Percentiles rank a stretch among this genome's conserved stretches.
Conservation (phyloP, 352 stramenopile genomes). For the Discostella stelligera region DNA sequence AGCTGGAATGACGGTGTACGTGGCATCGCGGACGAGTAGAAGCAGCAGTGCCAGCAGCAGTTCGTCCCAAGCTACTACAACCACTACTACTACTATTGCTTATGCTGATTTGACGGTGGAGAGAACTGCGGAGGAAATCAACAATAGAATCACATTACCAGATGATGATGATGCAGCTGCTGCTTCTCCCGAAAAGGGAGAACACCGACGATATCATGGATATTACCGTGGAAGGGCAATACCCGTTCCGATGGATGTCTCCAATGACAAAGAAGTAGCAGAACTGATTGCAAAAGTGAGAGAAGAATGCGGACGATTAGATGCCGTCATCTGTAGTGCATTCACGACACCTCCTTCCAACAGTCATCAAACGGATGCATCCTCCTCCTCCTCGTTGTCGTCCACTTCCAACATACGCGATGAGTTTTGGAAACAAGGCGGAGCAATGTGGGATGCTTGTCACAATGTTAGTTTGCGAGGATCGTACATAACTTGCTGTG, state of each 20-base stretch:
- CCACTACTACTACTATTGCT: no score
- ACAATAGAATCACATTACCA: not conserved
- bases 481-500: constrained; percentile 64
- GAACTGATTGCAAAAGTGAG: constrained; percentile 47
- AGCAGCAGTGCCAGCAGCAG: constrained; percentile 2
- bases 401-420: constrained; percentile 31
- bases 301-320: constrained; percentile 62
- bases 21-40: constrained; percentile 28
- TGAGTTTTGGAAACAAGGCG: constrained; percentile 78
- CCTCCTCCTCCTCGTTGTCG: no score
- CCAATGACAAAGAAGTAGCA: constrained; percentile 49
- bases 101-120: constrained; percentile 59
- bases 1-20: constrained; percentile 69
- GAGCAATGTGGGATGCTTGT: constrained; percentile 71
- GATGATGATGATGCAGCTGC: no score
- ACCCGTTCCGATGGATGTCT: constrained; percentile 42
- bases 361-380: constrained; percentile 10
- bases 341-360: constrained; percentile 55
- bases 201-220: no score
- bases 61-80: not conserved
- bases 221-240: constrained; percentile 22
- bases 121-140: constrained; percentile 48
- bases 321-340: constrained; percentile 70
- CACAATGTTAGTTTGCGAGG: constrained; percentile 69
- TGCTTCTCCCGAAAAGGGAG: no score